phyloP scores from a whole-genome alignment of 495 filamentous ascomycete genomes.

The Friedmanniomyces simplex region DNA sequence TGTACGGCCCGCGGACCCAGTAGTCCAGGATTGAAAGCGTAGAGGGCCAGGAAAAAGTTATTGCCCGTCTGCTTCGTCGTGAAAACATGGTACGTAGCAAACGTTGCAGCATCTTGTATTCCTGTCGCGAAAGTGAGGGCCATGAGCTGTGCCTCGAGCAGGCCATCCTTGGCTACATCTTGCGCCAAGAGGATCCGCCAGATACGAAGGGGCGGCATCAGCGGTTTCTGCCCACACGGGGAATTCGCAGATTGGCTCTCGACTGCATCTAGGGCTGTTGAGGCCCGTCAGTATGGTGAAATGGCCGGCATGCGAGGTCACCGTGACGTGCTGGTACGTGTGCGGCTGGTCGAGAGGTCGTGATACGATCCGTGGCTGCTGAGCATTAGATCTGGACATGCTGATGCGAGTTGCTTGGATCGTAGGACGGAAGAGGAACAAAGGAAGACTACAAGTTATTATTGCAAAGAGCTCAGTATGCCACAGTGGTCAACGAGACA shows the following conservation, averaged over 20 bases:
- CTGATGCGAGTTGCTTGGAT: background rate
- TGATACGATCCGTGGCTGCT: background rate
- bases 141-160: background rate
- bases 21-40: background rate
- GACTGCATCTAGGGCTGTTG: no score
- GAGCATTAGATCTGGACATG: background rate
- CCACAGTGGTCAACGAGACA: no score
- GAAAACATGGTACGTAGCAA: background rate
- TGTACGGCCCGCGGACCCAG: background rate
- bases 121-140: background rate
- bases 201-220: background rate
- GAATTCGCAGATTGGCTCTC: background rate
- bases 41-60: background rate
- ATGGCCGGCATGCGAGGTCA: background rate
- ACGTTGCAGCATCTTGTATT: background rate
- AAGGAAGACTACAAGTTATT: background rate
- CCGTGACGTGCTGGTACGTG: no score
- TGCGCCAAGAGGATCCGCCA: background rate
- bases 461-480: no score
- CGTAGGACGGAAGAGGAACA: background rate
- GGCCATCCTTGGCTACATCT: background rate
- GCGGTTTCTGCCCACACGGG: background rate
- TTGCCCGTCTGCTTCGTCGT: background rate
- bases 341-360: background rate
- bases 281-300: background rate